phyloP scores from a whole-genome alignment of 257 asterid genomes.

The Capsicum baccatum region DNA sequence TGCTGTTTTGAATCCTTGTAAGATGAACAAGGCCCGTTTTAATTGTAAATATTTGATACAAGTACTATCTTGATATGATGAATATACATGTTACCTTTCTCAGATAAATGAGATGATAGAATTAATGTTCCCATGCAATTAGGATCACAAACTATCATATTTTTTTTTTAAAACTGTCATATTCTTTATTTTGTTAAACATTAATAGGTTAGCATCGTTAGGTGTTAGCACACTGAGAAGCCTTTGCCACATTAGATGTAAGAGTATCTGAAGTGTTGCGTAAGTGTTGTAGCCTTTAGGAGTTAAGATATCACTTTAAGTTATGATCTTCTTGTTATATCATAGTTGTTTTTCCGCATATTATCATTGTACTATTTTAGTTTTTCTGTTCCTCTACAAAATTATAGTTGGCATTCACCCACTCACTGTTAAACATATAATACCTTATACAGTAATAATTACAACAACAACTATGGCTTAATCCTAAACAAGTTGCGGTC shows the following conservation, averaged over 20 bases:
- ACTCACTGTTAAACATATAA: neutral
- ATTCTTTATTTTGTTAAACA: neutral
- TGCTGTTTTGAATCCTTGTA: neutral
- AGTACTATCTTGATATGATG: neutral
- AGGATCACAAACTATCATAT: neutral
- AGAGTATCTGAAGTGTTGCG: neutral
- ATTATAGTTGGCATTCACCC: neutral
- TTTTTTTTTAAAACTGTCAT: neutral
- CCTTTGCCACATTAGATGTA: neutral
- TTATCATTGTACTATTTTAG: neutral
- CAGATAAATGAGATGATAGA: neutral
- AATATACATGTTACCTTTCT: neutral
- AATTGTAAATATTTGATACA: neutral
- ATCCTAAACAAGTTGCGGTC: neutral
- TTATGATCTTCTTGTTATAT: neutral
- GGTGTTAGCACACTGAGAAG: neutral
- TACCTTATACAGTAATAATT: neutral
- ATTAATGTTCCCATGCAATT: conserved; percentile 8
- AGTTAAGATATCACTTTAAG: neutral
- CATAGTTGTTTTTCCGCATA: neutral
- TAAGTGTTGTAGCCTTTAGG: neutral
- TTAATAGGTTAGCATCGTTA: neutral
- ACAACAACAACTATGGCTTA: neutral
- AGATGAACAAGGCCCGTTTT: neutral
- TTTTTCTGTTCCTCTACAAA: neutral